Conservation (phyloP, 371 early-diverging fungal genomes). For the Funneliformis caledonium region DNA sequence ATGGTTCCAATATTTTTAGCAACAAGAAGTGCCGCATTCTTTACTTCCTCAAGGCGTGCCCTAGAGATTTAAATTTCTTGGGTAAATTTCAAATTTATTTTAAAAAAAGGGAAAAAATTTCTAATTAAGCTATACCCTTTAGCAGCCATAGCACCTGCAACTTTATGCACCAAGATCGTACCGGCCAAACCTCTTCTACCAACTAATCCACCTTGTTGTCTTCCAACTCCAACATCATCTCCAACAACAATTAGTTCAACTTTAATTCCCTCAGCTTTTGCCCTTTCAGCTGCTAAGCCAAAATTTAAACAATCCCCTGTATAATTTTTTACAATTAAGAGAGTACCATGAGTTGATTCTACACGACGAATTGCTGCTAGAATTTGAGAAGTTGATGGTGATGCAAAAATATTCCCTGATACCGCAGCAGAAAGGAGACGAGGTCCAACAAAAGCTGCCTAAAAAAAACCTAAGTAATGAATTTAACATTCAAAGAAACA, state of each 20-base stretch:
- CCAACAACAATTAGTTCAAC: conserved; percentile 76
- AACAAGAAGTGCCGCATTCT: conserved; percentile 56
- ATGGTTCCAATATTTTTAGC: conserved; percentile 70
- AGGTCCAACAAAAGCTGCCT: conserved; percentile 73
- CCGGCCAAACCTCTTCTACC: conserved; percentile 85
- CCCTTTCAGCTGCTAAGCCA: conserved; percentile 79
- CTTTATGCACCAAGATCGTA: conserved; percentile 77
- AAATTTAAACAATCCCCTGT: conserved; percentile 84
- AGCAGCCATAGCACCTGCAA: conserved; percentile 73
- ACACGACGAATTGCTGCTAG: conserved; percentile 69
- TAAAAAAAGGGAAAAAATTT: not conserved
- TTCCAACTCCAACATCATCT: conserved; percentile 79
- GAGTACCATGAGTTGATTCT: conserved; percentile 67
- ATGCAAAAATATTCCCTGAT: conserved; percentile 85
- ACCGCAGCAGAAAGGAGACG: conserved; percentile 79
- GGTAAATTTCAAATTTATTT: not conserved
- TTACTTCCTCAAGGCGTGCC: conserved; percentile 62
- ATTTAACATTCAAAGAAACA: not conserved
- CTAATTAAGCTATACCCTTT: conserved; percentile 48
- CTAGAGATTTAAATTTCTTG: conserved; percentile 41
- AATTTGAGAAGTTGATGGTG: conserved; percentile 77
- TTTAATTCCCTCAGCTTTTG: conserved; percentile 70
- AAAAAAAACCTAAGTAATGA: not conserved
- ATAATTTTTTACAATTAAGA: conserved; percentile 85
- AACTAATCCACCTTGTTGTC: conserved; percentile 63